phyloP scores from a whole-genome alignment of 2,329 filamentous ascomycete genomes.

The Colletotrichum siamense region DNA sequence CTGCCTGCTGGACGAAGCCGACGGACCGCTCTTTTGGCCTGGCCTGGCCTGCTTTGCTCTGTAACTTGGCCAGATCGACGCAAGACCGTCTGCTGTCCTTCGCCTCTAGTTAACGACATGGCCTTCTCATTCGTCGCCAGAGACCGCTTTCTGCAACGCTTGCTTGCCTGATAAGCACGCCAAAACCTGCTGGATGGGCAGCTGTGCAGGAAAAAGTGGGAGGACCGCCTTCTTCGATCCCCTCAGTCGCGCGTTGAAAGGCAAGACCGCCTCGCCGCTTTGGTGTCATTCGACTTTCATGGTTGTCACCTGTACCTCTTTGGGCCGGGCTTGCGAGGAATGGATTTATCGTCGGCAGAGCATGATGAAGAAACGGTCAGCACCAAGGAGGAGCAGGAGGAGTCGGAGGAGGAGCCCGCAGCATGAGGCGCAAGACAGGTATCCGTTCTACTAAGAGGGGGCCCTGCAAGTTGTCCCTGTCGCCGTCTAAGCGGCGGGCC shows the following conservation, averaged over 20 bases:
- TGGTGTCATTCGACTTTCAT: neutral
- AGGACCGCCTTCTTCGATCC: neutral
- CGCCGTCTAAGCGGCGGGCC: constrained; percentile 9
- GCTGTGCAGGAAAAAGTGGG: constrained; percentile 22
- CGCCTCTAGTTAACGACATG: neutral
- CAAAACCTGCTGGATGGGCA: constrained; percentile 22
- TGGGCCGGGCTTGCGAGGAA: neutral
- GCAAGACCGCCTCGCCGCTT: neutral
- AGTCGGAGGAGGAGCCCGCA: neutral
- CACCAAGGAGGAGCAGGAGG: neutral
- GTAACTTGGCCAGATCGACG: neutral
- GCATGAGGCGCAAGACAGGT: neutral
- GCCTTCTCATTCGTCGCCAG: constrained; percentile 10
- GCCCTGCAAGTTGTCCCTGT: constrained; percentile 1
- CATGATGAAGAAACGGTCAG: neutral
- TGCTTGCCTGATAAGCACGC: constrained; percentile 14
- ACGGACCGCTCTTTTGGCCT: neutral
- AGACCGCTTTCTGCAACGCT: constrained; percentile 16
- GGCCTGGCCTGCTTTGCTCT: neutral
- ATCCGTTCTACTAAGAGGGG: neutral
- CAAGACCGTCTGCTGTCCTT: neutral
- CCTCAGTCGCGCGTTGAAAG: neutral
- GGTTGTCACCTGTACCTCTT: neutral
- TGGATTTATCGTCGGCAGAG: neutral
- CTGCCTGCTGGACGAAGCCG: neutral